phyloP scores from a whole-genome alignment of 2,329 filamentous ascomycete species.

The Lomentospora prolificans region DNA sequence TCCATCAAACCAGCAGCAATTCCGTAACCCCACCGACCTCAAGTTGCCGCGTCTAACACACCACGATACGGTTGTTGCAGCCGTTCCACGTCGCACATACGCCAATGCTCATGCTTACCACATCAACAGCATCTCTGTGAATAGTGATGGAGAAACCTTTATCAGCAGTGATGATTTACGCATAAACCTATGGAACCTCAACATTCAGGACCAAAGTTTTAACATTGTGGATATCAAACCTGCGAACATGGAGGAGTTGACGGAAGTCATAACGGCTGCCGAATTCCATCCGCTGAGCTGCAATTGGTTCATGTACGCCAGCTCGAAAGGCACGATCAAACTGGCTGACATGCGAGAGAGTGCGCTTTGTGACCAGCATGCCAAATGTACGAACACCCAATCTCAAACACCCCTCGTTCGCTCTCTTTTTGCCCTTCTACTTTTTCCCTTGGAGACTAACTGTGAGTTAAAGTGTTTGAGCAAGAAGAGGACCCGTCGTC shows the following conservation, averaged over 20 bases:
- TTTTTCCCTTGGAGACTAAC: no score
- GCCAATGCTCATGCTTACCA: slow-evolving; percentile 98
- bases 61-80: slow-evolving; percentile 95
- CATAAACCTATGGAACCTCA: slow-evolving; percentile 98
- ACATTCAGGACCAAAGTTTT: slow-evolving; percentile 99
- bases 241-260: slow-evolving; percentile 98
- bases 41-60: slow-evolving; percentile 95
- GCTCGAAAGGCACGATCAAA: slow-evolving; percentile 98
- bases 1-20: slow-evolving; percentile 56
- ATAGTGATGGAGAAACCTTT: slow-evolving; percentile 98
- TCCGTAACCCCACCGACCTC: slow-evolving; percentile 71
- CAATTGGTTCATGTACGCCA: slow-evolving; percentile 99
- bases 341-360: slow-evolving; percentile 97
- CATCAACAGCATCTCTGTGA: slow-evolving; percentile 99
- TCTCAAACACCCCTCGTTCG: not conserved
- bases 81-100: slow-evolving; percentile 90
- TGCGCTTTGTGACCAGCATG: slow-evolving; percentile 88
- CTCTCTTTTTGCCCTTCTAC: no score
- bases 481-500: slow-evolving; percentile 96
- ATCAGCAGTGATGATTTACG: slow-evolving; percentile 97
- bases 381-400: slow-evolving; percentile 58
- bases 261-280: slow-evolving; percentile 95
- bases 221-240: slow-evolving; percentile 99
- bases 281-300: slow-evolving; percentile 96
- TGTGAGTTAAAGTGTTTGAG: slow-evolving; percentile 68